Evolutionary conservation across 306 rosid genomes (phyloP).

Genomic region (Cyclanthera cordifolia): DNA sequence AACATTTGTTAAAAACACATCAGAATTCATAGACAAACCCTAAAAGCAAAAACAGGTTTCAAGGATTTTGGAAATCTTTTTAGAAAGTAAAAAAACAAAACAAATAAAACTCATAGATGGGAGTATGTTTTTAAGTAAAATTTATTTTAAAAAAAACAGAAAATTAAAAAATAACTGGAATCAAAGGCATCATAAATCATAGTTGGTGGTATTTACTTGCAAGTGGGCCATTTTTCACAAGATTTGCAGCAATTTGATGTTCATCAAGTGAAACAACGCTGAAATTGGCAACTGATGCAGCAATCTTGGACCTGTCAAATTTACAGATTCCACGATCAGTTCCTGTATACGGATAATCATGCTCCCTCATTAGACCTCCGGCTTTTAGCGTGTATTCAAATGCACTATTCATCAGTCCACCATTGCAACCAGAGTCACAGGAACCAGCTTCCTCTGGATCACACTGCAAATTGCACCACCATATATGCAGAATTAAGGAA

Average conservation of each 20-base stretch:
- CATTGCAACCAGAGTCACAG: constrained; percentile 90
- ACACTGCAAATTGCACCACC: constrained; percentile 41
- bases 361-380: constrained; percentile 84
- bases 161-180: too few species aligned
- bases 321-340: constrained; percentile 59
- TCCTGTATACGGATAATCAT: constrained; percentile 86
- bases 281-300: constrained; percentile 82
- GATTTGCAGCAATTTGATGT: constrained; percentile 84
- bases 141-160: too few species aligned
- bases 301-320: constrained; percentile 63
- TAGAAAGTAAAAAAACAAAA: too few species aligned
- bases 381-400: constrained; percentile 77
- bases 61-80: too few species aligned
- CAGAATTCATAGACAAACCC: too few species aligned
- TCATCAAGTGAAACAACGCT: constrained; percentile 77
- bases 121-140: too few species aligned
- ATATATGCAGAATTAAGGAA: neutral
- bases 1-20: too few species aligned
- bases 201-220: constrained; percentile 39
- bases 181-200: too few species aligned
- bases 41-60: too few species aligned
- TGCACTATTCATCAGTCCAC: constrained; percentile 96
- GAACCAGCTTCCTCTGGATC: constrained; percentile 75
- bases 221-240: constrained; percentile 86
- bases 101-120: too few species aligned